Percentiles rank a stretch among this genome's conserved stretches.
Conservation (phyloP, 148 eudicot genomes). For the Spergularia bocconei region DNA sequence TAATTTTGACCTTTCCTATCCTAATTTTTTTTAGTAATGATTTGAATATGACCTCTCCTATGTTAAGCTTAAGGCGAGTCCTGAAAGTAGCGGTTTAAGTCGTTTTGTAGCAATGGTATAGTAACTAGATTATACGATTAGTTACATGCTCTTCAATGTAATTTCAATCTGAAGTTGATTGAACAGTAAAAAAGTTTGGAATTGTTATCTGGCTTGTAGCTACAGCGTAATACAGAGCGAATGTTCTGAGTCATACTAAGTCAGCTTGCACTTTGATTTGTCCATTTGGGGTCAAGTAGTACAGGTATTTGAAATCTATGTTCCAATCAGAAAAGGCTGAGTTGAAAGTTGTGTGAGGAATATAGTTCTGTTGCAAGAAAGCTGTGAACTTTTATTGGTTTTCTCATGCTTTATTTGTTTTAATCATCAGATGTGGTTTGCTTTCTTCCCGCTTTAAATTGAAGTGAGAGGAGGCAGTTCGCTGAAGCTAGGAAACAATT, state of each 20-base stretch:
- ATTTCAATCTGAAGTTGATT: background rate
- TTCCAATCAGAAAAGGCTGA: background rate
- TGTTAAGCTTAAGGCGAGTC: too few species aligned
- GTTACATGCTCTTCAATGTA: background rate
- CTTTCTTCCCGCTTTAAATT: conserved; percentile 12
- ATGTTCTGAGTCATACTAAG: background rate
- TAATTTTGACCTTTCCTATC: too few species aligned
- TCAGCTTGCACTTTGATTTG: background rate
- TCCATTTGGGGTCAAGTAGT: background rate
- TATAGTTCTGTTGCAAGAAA: background rate
- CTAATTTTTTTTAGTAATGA: too few species aligned
- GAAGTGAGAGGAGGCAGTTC: background rate
- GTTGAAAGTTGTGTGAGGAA: background rate
- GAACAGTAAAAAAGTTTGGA: background rate
- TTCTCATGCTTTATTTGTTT: background rate
- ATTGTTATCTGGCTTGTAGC: background rate
- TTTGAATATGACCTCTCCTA: too few species aligned
- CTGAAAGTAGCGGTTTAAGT: too few species aligned
- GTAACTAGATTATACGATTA: background rate
- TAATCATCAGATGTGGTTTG: background rate
- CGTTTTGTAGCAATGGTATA: background rate
- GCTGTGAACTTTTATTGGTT: background rate
- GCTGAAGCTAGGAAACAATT: conserved; percentile 2
- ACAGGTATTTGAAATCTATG: background rate
- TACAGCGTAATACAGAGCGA: too few species aligned